Evolutionary conservation across 495 filamentous ascomycete species (phyloP), one percentile per base, ranked within the genome.

Genomic region (Penicillium nucicola): DNA sequence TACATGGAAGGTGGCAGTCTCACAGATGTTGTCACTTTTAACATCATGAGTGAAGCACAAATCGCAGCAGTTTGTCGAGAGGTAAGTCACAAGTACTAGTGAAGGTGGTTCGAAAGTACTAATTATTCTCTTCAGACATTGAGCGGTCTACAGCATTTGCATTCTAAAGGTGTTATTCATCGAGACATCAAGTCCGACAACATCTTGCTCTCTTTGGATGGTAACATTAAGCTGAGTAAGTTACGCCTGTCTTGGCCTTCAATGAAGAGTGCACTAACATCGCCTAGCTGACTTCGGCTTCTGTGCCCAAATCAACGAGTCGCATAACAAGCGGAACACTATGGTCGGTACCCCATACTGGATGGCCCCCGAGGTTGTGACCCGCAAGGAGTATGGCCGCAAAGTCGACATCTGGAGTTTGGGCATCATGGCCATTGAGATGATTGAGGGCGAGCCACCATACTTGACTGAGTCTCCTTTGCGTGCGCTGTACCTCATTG

Each of bases 371-470:
- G 93, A 98, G 67, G 92, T 98, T 15, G 93, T 98, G 9, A 97
- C 91, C 4, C 77, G 91, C 14, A 97, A 98, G 65, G 93, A 97
- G 66, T 98, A 98, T 67, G 95, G 93, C 53, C 87, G 93, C 41
- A 98, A 98, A 65, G 91, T 98, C 43, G 93, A 98, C 64, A 97
- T 98, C 57, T 98, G 93, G 93, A 93, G 88, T 62, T 70, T 98
- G 42, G 93, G 93, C 47, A 98, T 98, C 68, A 98, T 98, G 93
- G 90, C 93, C n/a, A 98, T 98, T 58, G 93, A 98, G 68, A 98
- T 98, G 93, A 96, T 98, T 53, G 93, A 98, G 71, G 95, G 93
- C 55, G 93, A 98, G 61, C 93, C 93, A 13, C 93, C 93, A 13
- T 98, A 98, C 65, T 75, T 98, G 45, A 98, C 90, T 17, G 93